A percentile compares a stretch with the other conserved stretches of the same genome.
Evolutionary conservation across 2,329 filamentous ascomycete genomes (phyloP).

Genomic region (Hysterium pulicare): DNA sequence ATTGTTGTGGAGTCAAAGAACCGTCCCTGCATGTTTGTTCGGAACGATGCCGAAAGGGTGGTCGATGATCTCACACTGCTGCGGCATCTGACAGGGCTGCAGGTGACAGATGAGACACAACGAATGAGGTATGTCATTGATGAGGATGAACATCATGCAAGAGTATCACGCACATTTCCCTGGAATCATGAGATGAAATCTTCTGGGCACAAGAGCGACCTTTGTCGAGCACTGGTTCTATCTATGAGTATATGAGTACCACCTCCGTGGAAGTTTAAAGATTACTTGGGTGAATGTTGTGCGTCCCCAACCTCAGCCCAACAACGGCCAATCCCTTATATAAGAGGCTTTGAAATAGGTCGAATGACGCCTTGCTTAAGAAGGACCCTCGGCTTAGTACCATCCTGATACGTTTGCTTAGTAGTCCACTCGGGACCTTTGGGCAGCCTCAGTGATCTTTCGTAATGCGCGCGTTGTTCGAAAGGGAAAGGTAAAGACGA

Average conservation of each 20-base stretch:
- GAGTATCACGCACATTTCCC: too few species aligned
- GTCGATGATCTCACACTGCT: not conserved
- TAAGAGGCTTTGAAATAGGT: conserved; percentile 76
- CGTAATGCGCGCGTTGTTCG: conserved; percentile 84
- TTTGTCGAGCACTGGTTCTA: too few species aligned
- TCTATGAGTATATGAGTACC: too few species aligned
- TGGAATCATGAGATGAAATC: too few species aligned
- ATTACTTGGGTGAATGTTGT: too few species aligned
- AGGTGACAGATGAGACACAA: not conserved
- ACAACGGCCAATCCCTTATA: conserved; percentile 39
- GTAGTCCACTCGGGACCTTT: conserved; percentile 94
- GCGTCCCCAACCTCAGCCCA: too few species aligned
- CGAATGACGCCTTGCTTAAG: conserved; percentile 92
- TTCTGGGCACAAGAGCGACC: too few species aligned
- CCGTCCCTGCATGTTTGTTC: too few species aligned
- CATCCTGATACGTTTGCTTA: conserved; percentile 89
- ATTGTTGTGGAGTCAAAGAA: not conserved
- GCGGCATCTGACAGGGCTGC: not conserved
- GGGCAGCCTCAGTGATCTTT: conserved; percentile 79
- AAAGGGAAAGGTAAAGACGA: conserved; percentile 83
- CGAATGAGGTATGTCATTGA: too few species aligned
- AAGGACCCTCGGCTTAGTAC: conserved; percentile 83
- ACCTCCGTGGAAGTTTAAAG: too few species aligned
- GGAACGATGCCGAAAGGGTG: not conserved
- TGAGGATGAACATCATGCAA: too few species aligned